phyloP scores from a whole-genome alignment of 179 eudicot species.

The Heliamphora pulchella region DNA sequence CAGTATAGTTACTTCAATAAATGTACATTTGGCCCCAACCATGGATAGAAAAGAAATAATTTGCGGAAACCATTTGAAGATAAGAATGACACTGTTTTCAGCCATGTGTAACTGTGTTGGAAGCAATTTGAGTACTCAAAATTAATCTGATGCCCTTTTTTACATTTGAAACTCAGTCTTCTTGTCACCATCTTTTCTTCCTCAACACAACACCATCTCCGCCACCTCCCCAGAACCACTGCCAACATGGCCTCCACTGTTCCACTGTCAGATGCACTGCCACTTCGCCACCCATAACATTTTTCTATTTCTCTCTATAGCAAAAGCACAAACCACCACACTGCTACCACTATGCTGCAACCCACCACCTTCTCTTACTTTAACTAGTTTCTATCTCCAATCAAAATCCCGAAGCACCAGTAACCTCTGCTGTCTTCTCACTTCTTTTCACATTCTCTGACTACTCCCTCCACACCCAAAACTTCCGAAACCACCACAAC shows the following conservation, averaged over 20 bases:
- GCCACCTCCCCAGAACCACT: constrained; percentile 3
- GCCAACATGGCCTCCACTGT: background rate
- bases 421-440: background rate
- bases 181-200: background rate
- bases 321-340: background rate
- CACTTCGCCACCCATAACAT: background rate
- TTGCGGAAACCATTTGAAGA: background rate
- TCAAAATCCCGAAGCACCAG: background rate
- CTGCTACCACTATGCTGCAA: background rate
- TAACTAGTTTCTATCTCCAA: background rate
- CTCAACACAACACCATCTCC: background rate
- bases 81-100: background rate
- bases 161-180: background rate
- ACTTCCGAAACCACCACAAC: background rate
- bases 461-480: too few relatives aligned
- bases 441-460: background rate
- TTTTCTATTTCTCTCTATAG: background rate
- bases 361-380: background rate
- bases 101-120: background rate
- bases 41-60: too few relatives aligned
- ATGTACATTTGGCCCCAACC: too few relatives aligned
- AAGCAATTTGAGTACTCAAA: background rate
- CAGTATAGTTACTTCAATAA: too few relatives aligned
- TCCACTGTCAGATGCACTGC: background rate
- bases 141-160: background rate